phyloP scores from a whole-genome alignment of 495 filamentous ascomycete genomes.

The Podospora sp. region DNA sequence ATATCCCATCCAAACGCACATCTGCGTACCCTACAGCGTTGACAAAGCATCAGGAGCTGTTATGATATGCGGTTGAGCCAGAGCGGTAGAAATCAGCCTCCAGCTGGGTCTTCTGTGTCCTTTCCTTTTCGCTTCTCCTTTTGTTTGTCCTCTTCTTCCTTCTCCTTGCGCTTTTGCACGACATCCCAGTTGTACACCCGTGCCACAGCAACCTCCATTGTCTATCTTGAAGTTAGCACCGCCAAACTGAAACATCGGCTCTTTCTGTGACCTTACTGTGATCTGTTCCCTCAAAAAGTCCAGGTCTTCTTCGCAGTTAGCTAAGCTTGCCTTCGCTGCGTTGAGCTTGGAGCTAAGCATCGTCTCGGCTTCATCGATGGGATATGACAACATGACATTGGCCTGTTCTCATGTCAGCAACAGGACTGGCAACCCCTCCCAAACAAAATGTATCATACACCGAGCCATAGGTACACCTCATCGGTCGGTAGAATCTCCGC shows the following conservation, averaged over 20 bases:
- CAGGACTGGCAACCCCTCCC: neutral
- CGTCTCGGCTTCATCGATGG: slow-evolving; percentile 79
- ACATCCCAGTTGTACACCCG: slow-evolving; percentile 99
- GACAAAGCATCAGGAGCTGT: neutral
- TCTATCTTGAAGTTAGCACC: slow-evolving; percentile 57
- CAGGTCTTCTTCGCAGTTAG: slow-evolving; percentile 91
- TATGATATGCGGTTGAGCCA: neutral
- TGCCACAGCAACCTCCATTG: slow-evolving; percentile 93
- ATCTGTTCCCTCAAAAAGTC: slow-evolving; percentile 97
- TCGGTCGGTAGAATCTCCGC: slow-evolving; percentile 79
- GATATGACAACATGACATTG: slow-evolving; percentile 97
- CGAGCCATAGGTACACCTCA: slow-evolving; percentile 96
- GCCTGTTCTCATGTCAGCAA: slow-evolving; percentile 55
- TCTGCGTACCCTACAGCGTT: neutral
- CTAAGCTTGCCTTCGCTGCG: slow-evolving; percentile 75
- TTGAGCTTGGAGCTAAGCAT: slow-evolving; percentile 77
- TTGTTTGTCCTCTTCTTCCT: slow-evolving; percentile 61
- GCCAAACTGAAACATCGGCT: neutral
- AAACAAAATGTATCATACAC: slow-evolving; percentile 52
- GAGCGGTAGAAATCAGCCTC: slow-evolving; percentile 23
- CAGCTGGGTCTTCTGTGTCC: slow-evolving; percentile 28
- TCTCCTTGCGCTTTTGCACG: slow-evolving; percentile 89
- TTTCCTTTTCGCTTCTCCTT: slow-evolving; percentile 47
- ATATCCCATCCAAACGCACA: neutral
- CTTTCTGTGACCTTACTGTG: slow-evolving; percentile 59